Conservation (phyloP, 345 rosid genomes). For the Linum lewisii region DNA sequence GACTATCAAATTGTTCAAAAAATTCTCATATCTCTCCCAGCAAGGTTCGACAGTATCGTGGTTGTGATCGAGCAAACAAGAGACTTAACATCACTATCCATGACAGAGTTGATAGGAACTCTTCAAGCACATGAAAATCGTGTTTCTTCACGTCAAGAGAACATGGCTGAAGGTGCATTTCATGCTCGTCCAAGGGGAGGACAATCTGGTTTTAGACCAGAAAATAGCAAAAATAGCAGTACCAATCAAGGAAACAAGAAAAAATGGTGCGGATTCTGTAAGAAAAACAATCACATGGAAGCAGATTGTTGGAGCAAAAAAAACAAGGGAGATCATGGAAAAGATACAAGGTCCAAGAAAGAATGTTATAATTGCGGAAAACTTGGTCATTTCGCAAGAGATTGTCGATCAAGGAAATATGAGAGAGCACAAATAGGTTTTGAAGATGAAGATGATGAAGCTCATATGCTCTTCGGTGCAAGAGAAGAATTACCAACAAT, state of each 20-base stretch:
- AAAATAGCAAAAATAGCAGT: not conserved
- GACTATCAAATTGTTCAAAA: not conserved
- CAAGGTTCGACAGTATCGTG: not conserved
- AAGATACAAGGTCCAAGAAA: not conserved
- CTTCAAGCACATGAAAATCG: not conserved
- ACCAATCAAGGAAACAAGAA: not conserved
- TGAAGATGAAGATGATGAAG: too few relatives aligned
- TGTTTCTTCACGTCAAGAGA: not conserved
- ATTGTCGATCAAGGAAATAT: too few relatives aligned
- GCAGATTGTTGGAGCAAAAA: not conserved
- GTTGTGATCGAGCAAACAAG: not conserved
- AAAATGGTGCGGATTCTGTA: not conserved
- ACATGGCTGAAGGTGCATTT: not conserved
- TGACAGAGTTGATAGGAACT: not conserved
- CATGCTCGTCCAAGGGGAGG: not conserved
- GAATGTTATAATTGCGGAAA: not conserved
- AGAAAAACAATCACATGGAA: not conserved
- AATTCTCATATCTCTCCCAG: not conserved
- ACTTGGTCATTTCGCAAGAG: too few relatives aligned
- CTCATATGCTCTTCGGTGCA: too few relatives aligned
- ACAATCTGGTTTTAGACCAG: not conserved
- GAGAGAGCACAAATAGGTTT: not conserved
- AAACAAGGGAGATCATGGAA: not conserved
- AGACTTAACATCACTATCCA: not conserved
- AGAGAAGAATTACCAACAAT: too few relatives aligned